Percentiles rank a stretch among this genome's conserved stretches.
phyloP scores from a whole-genome alignment of 2,329 filamentous ascomycete genomes.

The Zymoseptoria pseudotritici region DNA sequence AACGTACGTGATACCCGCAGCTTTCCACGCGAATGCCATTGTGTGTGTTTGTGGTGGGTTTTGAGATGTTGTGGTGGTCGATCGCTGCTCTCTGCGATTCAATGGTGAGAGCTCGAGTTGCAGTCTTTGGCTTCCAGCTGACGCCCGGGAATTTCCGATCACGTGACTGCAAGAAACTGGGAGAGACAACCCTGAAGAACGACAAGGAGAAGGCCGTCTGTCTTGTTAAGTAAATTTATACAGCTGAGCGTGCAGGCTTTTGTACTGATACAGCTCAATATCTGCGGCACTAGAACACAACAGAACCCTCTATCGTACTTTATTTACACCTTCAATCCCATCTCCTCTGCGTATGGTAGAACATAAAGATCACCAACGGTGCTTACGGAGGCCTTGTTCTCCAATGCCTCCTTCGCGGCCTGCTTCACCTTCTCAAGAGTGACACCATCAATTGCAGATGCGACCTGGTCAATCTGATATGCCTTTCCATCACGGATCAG shows the following conservation, averaged over 20 bases:
- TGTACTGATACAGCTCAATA: constrained; percentile 29
- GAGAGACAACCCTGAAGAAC: not conserved
- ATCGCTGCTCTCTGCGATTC: not conserved
- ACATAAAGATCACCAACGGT: constrained; percentile 85
- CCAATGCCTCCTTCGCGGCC: constrained; percentile 81
- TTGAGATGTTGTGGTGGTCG: constrained; percentile 3
- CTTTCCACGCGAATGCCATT: constrained; percentile 98
- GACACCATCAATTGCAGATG: constrained; percentile 72
- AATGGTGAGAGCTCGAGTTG: not conserved
- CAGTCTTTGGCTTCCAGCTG: not conserved
- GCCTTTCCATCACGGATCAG: constrained; percentile 74
- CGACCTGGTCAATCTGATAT: constrained; percentile 73
- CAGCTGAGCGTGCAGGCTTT: constrained; percentile 10
- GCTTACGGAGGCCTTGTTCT: constrained; percentile 81
- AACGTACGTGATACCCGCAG: constrained; percentile 88
- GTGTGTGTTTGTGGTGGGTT: constrained; percentile 41
- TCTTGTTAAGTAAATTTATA: not conserved
- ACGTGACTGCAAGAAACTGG: not conserved
- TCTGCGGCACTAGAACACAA: constrained; percentile 21
- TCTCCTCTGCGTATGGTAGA: constrained; percentile 86
- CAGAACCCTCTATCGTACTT: constrained; percentile 19
- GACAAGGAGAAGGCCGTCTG: not conserved
- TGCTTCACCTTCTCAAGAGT: constrained; percentile 79
- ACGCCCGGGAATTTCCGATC: not conserved
- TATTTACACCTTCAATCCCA: constrained; percentile 88